phyloP scores from a whole-genome alignment of 176 grass and related monocot genomes.

The Chloris gayana region DNA sequence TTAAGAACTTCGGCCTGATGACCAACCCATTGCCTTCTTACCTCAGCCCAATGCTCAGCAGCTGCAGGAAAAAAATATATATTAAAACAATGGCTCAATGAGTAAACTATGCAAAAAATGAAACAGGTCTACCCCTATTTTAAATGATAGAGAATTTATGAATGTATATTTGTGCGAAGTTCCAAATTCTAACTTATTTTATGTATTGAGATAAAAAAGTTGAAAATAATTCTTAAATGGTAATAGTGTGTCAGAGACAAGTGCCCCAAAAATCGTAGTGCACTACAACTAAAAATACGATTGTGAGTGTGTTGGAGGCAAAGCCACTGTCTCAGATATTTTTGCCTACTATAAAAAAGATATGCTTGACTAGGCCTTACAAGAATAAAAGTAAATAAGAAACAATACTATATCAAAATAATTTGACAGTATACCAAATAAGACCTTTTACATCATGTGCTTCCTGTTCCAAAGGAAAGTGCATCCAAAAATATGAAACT shows the following conservation, averaged over 20 bases:
- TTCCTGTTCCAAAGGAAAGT: no score
- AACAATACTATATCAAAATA: neutral
- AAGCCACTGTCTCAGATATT: no score
- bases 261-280: no score
- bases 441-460: slow-evolving; percentile 2
- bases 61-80: slow-evolving; percentile 37
- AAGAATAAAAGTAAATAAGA: slow-evolving; percentile 3
- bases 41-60: slow-evolving; percentile 82
- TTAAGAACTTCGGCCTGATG: slow-evolving; percentile 52
- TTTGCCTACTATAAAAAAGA: neutral
- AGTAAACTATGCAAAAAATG: neutral
- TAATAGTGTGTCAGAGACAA: no score
- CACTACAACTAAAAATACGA: no score
- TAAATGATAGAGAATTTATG: no score
- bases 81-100: neutral
- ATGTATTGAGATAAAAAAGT: no score
- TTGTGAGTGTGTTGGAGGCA: no score
- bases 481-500: neutral
- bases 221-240: no score
- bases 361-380: neutral
- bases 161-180: no score
- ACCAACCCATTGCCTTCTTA: slow-evolving; percentile 80
- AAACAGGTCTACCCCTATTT: no score
- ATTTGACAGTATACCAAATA: neutral
- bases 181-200: neutral